Conservation (phyloP, 2,329 filamentous ascomycete genomes). For the Cordyceps cicadae region DNA sequence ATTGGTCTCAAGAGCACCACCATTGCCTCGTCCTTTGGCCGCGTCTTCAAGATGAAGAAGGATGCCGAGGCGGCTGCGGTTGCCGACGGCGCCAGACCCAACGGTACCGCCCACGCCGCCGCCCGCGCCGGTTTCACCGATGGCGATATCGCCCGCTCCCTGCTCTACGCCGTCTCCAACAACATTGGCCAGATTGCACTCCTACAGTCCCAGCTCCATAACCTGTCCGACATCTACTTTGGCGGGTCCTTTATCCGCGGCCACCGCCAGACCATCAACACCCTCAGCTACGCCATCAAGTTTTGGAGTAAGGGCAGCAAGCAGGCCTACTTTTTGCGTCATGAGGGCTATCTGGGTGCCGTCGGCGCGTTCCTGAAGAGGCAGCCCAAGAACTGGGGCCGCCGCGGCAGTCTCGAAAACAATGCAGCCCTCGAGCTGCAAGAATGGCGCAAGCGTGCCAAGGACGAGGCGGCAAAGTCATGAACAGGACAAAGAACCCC, state of each 20-base stretch:
- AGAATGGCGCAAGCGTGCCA: slow-evolving; percentile 20
- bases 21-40: slow-evolving; percentile 93
- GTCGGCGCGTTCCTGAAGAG: slow-evolving; percentile 91
- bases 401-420: slow-evolving; percentile 72
- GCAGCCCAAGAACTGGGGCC: slow-evolving; percentile 85
- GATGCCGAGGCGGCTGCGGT: slow-evolving; percentile 68
- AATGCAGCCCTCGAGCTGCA: slow-evolving; percentile 44
- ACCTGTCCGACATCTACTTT: slow-evolving; percentile 89
- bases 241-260: slow-evolving; percentile 94
- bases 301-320: slow-evolving; percentile 95
- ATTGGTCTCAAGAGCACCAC: slow-evolving; percentile 93
- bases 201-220: slow-evolving; percentile 92
- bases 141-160: slow-evolving; percentile 80
- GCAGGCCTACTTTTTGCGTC: slow-evolving; percentile 89
- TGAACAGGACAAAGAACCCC: no score
- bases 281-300: slow-evolving; percentile 88
- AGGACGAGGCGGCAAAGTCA: neutral
- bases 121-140: slow-evolving; percentile 53
- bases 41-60: slow-evolving; percentile 88
- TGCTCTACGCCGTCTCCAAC: slow-evolving; percentile 93
- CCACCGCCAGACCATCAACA: slow-evolving; percentile 96
- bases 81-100: slow-evolving; percentile 19
- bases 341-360: slow-evolving; percentile 90
- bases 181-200: slow-evolving; percentile 98
- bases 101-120: slow-evolving; percentile 8